phyloP scores from a whole-genome alignment of 768 basidiomycete species.

The Pseudohyphozyma bogoriensis region DNA sequence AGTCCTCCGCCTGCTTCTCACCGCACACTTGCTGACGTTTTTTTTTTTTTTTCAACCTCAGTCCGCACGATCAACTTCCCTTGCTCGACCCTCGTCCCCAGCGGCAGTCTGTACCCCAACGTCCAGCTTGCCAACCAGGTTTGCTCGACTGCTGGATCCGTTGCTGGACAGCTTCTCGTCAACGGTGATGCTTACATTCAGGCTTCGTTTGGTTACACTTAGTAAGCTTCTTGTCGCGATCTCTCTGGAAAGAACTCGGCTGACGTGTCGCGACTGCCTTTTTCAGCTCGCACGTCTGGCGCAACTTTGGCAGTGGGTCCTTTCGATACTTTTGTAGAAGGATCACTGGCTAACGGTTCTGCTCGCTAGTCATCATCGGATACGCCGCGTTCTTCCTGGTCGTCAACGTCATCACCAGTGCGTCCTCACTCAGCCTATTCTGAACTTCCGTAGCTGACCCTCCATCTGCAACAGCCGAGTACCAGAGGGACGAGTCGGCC shows the following conservation, averaged over 20 bases:
- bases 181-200: conserved; percentile 26
- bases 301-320: conserved; percentile 1
- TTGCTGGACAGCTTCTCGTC: conserved; percentile 23
- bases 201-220: conserved; percentile 20
- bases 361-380: conserved; percentile 28
- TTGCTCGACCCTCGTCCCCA: conserved; percentile 18
- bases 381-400: conserved; percentile 35
- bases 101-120: conserved; percentile 9
- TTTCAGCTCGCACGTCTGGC: conserved; percentile 12
- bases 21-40: neutral
- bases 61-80: conserved; percentile 23
- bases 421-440: too few relatives aligned
- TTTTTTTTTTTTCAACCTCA: neutral
- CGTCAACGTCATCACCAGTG: conserved; percentile 33
- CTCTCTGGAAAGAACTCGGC: too few relatives aligned
- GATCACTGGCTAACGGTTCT: too few relatives aligned
- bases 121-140: conserved; percentile 26
- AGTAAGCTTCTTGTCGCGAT: too few relatives aligned
- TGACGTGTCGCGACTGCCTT: too few relatives aligned
- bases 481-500: conserved; percentile 28
- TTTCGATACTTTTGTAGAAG: neutral
- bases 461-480: conserved; percentile 34
- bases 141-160: conserved; percentile 30
- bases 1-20: neutral
- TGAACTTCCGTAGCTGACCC: too few relatives aligned